Evolutionary conservation across 164 flowering plant genomes (phyloP).

Genomic region (Chimonanthus praecox): DNA sequence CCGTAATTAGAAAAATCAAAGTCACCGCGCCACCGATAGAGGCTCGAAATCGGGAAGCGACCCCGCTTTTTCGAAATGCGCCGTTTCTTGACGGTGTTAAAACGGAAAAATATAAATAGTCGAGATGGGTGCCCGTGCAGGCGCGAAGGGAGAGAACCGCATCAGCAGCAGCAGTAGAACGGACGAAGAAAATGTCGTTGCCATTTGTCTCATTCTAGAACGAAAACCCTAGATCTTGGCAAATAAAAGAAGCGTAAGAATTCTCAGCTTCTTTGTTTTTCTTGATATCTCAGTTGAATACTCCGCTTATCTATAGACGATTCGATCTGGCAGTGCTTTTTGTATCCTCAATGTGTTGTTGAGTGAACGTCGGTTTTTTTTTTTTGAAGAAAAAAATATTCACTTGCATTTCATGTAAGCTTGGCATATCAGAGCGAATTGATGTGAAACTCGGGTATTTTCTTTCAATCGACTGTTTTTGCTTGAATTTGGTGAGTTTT

Average conservation of each 20-base stretch:
- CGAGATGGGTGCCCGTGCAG: neutral
- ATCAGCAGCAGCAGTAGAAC: neutral
- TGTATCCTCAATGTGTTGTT: neutral
- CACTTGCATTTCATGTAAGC: neutral
- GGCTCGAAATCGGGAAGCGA: neutral
- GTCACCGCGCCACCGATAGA: too few relatives aligned
- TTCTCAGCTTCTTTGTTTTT: neutral
- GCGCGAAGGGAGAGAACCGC: neutral
- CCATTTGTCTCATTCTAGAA: too few relatives aligned
- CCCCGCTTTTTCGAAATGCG: neutral
- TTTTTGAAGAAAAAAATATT: too few relatives aligned
- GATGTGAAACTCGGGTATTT: neutral
- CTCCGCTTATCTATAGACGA: neutral
- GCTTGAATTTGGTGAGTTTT: neutral
- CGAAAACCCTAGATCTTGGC: too few relatives aligned
- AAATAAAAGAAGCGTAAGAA: neutral
- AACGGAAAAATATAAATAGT: neutral
- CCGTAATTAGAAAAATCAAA: too few relatives aligned
- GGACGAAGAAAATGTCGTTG: neutral
- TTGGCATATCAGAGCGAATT: neutral
- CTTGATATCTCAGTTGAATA: neutral
- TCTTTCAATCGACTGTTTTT: neutral
- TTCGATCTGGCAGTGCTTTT: neutral
- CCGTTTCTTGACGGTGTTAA: slow-evolving; percentile 2
- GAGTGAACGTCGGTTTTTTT: neutral